These are phyloP conservation scores for Pyrenopolyporus hunteri DNA, from an alignment of 495 filamentous ascomycete genomes.

Conservation along the genomic window DNA sequence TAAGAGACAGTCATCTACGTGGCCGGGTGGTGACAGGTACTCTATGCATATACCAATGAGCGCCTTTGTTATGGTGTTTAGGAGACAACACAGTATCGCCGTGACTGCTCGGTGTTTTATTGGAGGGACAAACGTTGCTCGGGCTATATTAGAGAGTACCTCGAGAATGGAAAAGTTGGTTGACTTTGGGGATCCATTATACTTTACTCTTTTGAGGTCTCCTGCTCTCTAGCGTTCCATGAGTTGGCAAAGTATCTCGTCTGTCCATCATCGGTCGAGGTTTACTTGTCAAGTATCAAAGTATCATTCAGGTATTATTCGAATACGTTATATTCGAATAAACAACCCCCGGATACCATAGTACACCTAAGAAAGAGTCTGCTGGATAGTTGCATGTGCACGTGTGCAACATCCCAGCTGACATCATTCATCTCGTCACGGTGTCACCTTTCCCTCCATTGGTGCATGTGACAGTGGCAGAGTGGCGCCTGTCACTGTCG, in stretches of 20 bases:
- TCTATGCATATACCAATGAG: slow-evolving; percentile 15
- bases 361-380: background rate
- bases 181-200: too few species aligned
- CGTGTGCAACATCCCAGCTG: slow-evolving; percentile 32
- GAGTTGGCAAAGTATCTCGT: too few species aligned
- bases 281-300: too few species aligned
- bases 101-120: background rate
- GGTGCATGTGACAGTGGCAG: slow-evolving; percentile 41
- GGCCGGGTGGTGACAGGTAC: slow-evolving; percentile 23
- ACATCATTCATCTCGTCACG: slow-evolving; percentile 34
- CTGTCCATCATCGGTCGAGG: too few species aligned
- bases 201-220: too few species aligned
- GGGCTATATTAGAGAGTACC: background rate
- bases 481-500: slow-evolving; percentile 27
- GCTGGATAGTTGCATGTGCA: slow-evolving; percentile 25
- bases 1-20: slow-evolving; percentile 21
- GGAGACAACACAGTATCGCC: background rate
- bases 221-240: too few species aligned
- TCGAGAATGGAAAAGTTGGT: background rate
- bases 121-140: background rate
- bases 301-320: too few species aligned
- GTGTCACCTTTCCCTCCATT: slow-evolving; percentile 31
- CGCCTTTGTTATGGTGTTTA: background rate
- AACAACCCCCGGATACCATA: too few species aligned
- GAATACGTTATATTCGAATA: background rate